Base-by-base conservation (phyloP, 202 grass and related monocot species). In the Elaeis oleifera region DNA sequence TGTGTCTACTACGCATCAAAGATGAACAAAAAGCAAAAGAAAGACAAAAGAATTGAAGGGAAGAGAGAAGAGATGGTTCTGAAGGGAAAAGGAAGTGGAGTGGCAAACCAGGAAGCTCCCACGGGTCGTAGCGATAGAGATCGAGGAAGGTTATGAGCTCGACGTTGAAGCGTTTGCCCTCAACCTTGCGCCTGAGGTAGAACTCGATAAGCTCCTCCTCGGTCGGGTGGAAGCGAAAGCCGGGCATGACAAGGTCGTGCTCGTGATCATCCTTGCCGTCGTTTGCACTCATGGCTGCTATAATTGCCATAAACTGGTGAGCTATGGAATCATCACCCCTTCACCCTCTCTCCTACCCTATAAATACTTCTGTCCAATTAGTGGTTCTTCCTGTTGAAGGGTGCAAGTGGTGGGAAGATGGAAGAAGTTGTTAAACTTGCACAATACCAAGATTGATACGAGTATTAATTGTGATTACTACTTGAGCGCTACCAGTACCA, bases 161-260 rank as follows among this genome's bases (percentile, higher is more conserved):
- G 25, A 90, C 72, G 62, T 90, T 90, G 86, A 95, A 90, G 67
- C 78, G 87, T 69, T 88, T 95, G 59, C 90, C 90, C 62, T 95
- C 90, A 53, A 95, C 86, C 78, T 88, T 95, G n/a, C 90, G 77
- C 5, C 86, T 67, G 67, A 95, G 83, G 76, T 95, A 95, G 80
- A 95, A 95, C 51, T 95, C 90, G 84, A 95, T 95, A 29, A 95
- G 77, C 81, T 95, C 90, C 78, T 95, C 90, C 77, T 95, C 90
- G 16, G 90, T 95, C 3, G 90, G 90, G 75, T 95, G 90, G 77
- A 95, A 95, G 54, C 90, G 72, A 65, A 95, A 95, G 16, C 90
- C 90, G n/a, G 90, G 90, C 90, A 95, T 95, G 44, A 95, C 75
- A 6, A 95, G 44, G 59, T 95, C 90, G 27, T 87, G 56, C 62